Base-by-base conservation (phyloP, 805 yeast species). In the Suhomyces tanzawaensis region DNA sequence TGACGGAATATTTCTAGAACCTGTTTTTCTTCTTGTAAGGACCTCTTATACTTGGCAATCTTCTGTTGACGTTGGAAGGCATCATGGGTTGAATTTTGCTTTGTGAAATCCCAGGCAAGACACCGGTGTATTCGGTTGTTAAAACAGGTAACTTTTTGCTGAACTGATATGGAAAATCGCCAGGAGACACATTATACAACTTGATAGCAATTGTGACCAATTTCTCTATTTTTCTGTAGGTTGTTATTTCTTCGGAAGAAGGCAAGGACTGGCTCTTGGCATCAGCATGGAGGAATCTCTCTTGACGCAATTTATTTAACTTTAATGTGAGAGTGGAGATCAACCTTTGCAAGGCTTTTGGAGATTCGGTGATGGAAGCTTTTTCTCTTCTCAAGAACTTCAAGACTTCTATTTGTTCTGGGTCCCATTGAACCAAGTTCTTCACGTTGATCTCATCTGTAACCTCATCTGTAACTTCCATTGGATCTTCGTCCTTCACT, bases 101-200 rank as follows among this genome's bases (percentile, higher is more conserved):
- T 28, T 71, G 48, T 3, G 71, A 57, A 4, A 72, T 63, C 2
- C 85, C 84, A 1, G 96, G 96, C 52, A 90, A 70, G 1, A 83
- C 73, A 32, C 97, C 97, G 25, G 76, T 64, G 53, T 86, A 89
- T 47, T 82, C 86, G 17, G 81, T 76, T 54, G 79, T 79, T 40
- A 85, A 70, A 0, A 85, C 81, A 1, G 96, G 95, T 32, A 90
- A 57, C 17, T 60, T 61, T 28, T 64, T 59, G 30, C 69, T 64
- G 36, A 66, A 53, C 17, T 53, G 48, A 19, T 58, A 39, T n/a
- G 62, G 44, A 29, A 67, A 49, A 14, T 44, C 46, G 16, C 47
- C 49, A 13, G 61, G 60, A 4, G 45, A 38, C 2, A 62, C 41
- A n/a, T 59, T 52, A 32, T 60, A 47, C 24, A 59, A 48, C 19